A percentile compares a stretch with the other conserved stretches of the same genome.
Evolutionary conservation across 2,329 filamentous ascomycete genomes (phyloP).

Genomic region (Alternaria postmessia): DNA sequence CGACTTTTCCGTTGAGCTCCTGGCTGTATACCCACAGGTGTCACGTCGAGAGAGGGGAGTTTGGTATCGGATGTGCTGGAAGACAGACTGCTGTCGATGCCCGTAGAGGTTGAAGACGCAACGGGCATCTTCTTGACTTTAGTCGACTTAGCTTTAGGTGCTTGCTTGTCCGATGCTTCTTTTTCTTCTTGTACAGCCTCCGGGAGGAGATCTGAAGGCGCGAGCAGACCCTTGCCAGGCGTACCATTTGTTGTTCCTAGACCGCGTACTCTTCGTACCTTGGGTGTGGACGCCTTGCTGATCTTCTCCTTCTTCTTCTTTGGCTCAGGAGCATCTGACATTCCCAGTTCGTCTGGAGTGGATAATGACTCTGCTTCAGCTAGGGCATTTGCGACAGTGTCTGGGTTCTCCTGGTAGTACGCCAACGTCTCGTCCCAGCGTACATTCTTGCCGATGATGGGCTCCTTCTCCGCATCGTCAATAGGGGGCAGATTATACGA

Average conservation of each 20-base stretch:
- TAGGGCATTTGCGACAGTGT: conserved; percentile 34
- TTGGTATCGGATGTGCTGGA: conserved; percentile 20
- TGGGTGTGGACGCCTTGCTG: conserved; percentile 41
- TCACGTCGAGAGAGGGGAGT: conserved; percentile 30
- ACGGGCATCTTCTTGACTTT: conserved; percentile 36
- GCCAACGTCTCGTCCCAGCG: conserved; percentile 58
- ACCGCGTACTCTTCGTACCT: conserved; percentile 41
- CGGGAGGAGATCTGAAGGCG: conserved; percentile 40
- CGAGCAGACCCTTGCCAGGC: conserved; percentile 48
- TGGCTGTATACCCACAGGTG: conserved; percentile 29
- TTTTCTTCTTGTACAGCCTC: conserved; percentile 38
- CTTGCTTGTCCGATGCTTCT: conserved; percentile 22
- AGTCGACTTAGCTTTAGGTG: conserved; percentile 28
- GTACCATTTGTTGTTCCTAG: conserved; percentile 50
- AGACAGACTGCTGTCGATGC: conserved; percentile 15
- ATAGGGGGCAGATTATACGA: conserved; percentile 24
- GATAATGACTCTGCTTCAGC: conserved; percentile 44
- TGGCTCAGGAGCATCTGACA: conserved; percentile 30
- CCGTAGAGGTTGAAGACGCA: conserved; percentile 12
- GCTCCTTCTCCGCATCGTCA: conserved; percentile 23
- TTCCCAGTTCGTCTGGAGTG: conserved; percentile 44
- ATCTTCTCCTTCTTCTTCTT: conserved; percentile 34
- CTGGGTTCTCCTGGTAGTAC: conserved; percentile 54
- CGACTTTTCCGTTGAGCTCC: conserved; percentile 41
- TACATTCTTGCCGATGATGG: conserved; percentile 46